phyloP scores from a whole-genome alignment of 495 filamentous ascomycete species.

The Penicillium herquei region DNA sequence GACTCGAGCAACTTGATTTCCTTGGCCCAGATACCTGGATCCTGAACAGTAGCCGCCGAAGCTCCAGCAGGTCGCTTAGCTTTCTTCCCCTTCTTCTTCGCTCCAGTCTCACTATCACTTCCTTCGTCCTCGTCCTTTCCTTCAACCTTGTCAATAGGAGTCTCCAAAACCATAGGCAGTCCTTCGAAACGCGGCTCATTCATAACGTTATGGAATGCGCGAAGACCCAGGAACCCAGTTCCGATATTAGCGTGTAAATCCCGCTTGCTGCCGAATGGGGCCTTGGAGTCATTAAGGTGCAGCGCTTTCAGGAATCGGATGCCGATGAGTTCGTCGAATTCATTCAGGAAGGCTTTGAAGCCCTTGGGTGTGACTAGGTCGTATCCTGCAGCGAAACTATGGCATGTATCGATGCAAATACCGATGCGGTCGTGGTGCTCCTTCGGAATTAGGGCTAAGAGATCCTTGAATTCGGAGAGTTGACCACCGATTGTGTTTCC shows the following conservation, averaged over 20 bases:
- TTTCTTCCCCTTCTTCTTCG: conserved; percentile 26
- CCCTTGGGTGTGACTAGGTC: conserved; percentile 75
- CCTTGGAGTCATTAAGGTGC: conserved; percentile 93
- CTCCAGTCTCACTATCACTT: conserved; percentile 21
- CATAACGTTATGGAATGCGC: conserved; percentile 87
- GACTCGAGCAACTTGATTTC: conserved; percentile 90
- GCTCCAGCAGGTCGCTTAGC: conserved; percentile 16
- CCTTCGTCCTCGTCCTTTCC: conserved; percentile 11
- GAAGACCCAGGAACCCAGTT: conserved; percentile 83
- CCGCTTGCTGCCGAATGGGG: conserved; percentile 70
- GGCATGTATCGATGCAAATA: conserved; percentile 95
- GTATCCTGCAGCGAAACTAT: conserved; percentile 90
- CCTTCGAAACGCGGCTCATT: conserved; percentile 75
- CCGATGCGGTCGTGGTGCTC: conserved; percentile 85
- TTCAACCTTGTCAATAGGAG: conserved; percentile 70
- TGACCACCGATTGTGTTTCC: conserved; percentile 82
- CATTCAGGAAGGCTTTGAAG: conserved; percentile 66
- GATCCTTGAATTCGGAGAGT: conserved; percentile 81
- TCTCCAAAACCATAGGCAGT: conserved; percentile 91
- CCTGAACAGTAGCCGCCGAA: conserved; percentile 49
- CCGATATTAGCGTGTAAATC: conserved; percentile 96
- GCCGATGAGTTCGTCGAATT: conserved; percentile 81
- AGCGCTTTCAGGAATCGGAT: conserved; percentile 76
- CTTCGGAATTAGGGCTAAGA: conserved; percentile 65
- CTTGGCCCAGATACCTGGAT: conserved; percentile 74